Conservation (phyloP, 2,329 filamentous ascomycete genomes). For the Colletotrichum truncatum region DNA sequence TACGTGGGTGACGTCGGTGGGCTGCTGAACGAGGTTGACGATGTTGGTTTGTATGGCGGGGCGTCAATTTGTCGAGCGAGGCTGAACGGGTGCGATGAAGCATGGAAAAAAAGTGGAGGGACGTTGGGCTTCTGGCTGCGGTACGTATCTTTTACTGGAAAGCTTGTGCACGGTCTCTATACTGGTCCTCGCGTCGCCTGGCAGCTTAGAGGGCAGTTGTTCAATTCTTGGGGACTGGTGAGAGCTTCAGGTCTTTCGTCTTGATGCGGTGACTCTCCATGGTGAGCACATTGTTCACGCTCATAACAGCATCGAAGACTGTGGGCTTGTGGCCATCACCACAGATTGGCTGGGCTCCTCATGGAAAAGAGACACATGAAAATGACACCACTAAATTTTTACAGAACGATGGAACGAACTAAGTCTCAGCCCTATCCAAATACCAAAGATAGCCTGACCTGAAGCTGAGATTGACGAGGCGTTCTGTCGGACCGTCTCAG, state of each 20-base stretch:
- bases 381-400: background rate
- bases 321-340: no score
- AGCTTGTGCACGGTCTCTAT: slow-evolving; percentile 17
- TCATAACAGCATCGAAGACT: no score
- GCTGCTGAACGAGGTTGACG: background rate
- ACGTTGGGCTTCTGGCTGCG: background rate
- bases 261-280: no score
- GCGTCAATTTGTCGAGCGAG: slow-evolving; percentile 6
- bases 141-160: background rate
- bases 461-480: background rate
- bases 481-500: background rate
- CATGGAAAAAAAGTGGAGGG: slow-evolving; percentile 7
- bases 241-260: background rate
- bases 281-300: no score
- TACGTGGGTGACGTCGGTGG: background rate
- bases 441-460: slow-evolving; percentile 1
- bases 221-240: background rate
- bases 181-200: background rate
- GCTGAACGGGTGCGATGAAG: background rate
- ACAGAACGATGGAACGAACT: background rate
- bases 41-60: slow-evolving; percentile 1
- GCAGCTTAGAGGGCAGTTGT: no score
- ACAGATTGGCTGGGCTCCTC: no score
- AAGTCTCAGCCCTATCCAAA: background rate
- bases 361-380: background rate